Base-by-base conservation (phyloP, 2,329 filamentous ascomycete species). In the Sphaerulina populicola region DNA sequence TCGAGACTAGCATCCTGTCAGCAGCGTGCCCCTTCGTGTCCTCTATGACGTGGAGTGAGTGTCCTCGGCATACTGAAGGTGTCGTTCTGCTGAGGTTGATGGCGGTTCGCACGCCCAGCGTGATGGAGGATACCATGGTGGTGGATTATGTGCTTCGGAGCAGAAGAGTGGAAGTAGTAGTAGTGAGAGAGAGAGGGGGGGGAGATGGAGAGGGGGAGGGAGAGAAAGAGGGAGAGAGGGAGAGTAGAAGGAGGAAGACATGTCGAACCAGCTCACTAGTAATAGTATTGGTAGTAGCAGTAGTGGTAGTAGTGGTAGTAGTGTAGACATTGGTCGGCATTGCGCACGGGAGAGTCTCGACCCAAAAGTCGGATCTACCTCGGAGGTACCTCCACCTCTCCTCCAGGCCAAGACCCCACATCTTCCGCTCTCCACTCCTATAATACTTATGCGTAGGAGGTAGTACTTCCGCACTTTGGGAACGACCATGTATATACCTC, bases 81-180 rank as follows among this genome's bases (percentile, higher is more conserved):
- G 57, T 52, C n/a, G 55, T 56, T 15, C 52, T 51, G 42, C 36
- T 51, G 10, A 58, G 37, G 45, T 60, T 59, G 33, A 49, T 57
- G 33, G 56, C 54, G 44, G 60, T 59, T 40, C 58, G 54, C 46
- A 56, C 44, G 49, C 51, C 57, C 33, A 60, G 52, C 8, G 51
- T 44, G 14, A 55, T 47, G 12, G 58, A 59, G 21, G 57, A 52
- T 6, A 54, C 47, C 57, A 58, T 57, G 12, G 38, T 48, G 11
- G n/a, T 23, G 48, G 30, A 14, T 39, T 39, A 9, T 15, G 23
- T 27, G 23, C 23, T 27, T 27, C 4, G 5, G 6, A 27, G 23
- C 5, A 27, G 23, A 27, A 7, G 4, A 3, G 23, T 27, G 23
- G 23, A 27, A 27, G 23, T 27, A 27, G 23, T 27, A 27, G 23